Base-by-base conservation (phyloP, 208 protist genomes). In the Perkinsela sp. region DNA sequence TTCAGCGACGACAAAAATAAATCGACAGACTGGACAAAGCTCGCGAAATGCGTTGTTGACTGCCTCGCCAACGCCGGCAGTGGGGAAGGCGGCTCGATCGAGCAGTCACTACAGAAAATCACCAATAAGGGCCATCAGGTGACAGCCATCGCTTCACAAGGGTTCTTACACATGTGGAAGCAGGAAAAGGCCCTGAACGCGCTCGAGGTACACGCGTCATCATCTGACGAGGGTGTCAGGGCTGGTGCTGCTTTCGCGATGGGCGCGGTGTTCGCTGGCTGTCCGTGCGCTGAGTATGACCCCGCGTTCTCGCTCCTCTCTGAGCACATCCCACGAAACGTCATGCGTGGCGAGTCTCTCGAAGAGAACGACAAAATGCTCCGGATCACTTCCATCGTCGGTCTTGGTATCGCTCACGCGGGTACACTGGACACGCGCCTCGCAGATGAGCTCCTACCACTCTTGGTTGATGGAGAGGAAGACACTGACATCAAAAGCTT, bases 161-260 rank as follows among this genome's bases (percentile, higher is more conserved):
- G 96, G 31, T 77, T 98, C 73, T 79, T 99, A 32, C 79, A 95
- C 67, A 75, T 98, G 57, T 99, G 96, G 96, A 95, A 98, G 76
- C 82, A 97, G 68, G 91, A 93, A 22, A 87, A 88, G 32, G 95
- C 94, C 40, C 77, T 97, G 0, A 92, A 85, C 71, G 80, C 92
- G 75, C 85, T 97, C 32, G 86, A 98, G 80, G 95, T 94, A 75
- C 98, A 91, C 77, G 73, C 96, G 29, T 91, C 95, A 73, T 89
- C 84, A 6, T 82, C 88, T 32, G 93, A 96, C 40, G 80, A 83
- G 57, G 93, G 96, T 78, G 88, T 98, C 68, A 95, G 93, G 74
- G 93, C 89, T 40, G 96, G 96, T 31, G 94, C 94, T 1, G 91
- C 96, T 32, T 75, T 98, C 0, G 95, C 91, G 0, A 81, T 88